These are phyloP conservation scores for Aureobasidium sp. DNA, from an alignment of 2,329 filamentous ascomycete genomes.

Conservation along the genomic window DNA sequence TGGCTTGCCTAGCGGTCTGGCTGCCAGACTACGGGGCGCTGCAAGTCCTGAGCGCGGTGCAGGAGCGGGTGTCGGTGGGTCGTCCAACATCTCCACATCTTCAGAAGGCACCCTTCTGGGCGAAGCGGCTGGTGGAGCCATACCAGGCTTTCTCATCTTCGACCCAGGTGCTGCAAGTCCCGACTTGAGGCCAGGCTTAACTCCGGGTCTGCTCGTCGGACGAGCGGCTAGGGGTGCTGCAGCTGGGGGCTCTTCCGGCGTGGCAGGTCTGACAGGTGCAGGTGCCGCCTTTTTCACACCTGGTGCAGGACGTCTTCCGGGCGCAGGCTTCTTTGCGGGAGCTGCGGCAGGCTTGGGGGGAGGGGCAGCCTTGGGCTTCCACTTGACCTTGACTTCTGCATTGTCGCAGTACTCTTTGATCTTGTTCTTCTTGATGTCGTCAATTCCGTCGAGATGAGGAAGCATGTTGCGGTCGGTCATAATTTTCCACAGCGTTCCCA, in stretches of 20 bases:
- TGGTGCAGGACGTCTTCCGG: constrained; percentile 35
- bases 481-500: constrained; percentile 97
- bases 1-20: constrained; percentile 75
- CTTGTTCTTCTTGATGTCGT: constrained; percentile 92
- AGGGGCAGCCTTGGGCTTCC: constrained; percentile 72
- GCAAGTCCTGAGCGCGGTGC: constrained; percentile 32
- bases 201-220: constrained; percentile 44
- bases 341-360: constrained; percentile 51
- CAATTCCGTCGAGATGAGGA: constrained; percentile 79
- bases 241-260: constrained; percentile 38
- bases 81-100: constrained; percentile 41
- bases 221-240: constrained; percentile 50
- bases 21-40: constrained; percentile 61
- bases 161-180: constrained; percentile 28
- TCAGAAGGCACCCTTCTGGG: constrained; percentile 33
- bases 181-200: constrained; percentile 35
- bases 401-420: constrained; percentile 85
- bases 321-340: constrained; percentile 44
- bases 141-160: constrained; percentile 36
- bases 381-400: constrained; percentile 79
- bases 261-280: constrained; percentile 28
- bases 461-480: constrained; percentile 95
- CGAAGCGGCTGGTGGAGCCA: constrained; percentile 22
- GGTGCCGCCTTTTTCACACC: constrained; percentile 40
- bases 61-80: constrained; percentile 26